A percentile compares a stretch with the other conserved stretches of the same genome.
phyloP scores from a whole-genome alignment of 2,329 filamentous ascomycete genomes.

The Hymenoscyphus albidus region DNA sequence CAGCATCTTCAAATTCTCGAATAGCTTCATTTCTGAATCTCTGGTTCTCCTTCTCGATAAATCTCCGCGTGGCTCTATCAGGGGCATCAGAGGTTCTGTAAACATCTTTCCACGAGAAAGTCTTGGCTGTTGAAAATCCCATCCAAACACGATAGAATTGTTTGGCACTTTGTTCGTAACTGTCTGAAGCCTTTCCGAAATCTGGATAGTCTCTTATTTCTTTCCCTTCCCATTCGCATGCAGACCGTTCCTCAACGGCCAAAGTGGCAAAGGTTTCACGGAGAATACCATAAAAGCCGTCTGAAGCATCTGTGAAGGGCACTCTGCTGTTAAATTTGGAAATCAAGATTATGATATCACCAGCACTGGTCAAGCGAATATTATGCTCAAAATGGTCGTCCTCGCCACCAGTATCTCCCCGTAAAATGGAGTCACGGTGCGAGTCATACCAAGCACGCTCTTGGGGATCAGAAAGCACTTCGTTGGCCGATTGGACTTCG shows the following conservation, averaged over 20 bases:
- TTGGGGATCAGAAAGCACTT: conserved; percentile 92
- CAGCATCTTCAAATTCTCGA: conserved; percentile 88
- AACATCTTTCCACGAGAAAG: conserved; percentile 84
- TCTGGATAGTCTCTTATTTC: conserved; percentile 67
- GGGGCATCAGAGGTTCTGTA: conserved; percentile 82
- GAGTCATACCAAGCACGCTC: conserved; percentile 98
- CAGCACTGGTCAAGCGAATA: conserved; percentile 71
- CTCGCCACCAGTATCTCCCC: conserved; percentile 40
- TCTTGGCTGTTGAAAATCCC: conserved; percentile 78
- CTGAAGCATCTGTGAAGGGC: conserved; percentile 73
- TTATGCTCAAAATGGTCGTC: conserved; percentile 60
- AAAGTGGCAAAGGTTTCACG: conserved; percentile 75
- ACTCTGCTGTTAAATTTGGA: conserved; percentile 74
- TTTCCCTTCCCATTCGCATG: conserved; percentile 63
- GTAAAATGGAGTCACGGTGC: conserved; percentile 80
- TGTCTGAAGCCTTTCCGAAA: conserved; percentile 74
- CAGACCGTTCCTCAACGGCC: conserved; percentile 73
- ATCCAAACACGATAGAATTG: conserved; percentile 80
- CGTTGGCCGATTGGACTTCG: conserved; percentile 88
- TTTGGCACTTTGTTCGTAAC: conserved; percentile 72
- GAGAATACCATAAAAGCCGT: conserved; percentile 81
- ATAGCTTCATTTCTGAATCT: conserved; percentile 76
- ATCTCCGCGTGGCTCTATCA: conserved; percentile 73
- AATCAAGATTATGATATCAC: conserved; percentile 75
- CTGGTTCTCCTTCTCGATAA: conserved; percentile 96